Base-by-base conservation (phyloP, 352 stramenopile genomes). In the Elongisporangium anandrum region DNA sequence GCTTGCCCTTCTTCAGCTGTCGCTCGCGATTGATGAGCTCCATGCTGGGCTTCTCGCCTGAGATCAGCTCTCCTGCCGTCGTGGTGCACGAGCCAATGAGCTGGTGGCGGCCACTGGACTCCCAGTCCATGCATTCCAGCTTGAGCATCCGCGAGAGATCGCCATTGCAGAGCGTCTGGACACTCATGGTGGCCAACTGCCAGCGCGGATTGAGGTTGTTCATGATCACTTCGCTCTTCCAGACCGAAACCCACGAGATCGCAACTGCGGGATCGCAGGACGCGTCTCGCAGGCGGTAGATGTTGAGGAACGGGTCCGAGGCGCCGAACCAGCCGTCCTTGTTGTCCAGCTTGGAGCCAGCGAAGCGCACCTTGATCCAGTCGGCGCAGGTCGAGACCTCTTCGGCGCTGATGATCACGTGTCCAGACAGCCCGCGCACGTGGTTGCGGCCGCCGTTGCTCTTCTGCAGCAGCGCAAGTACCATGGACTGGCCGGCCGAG, bases 111-210 rank as follows among this genome's bases (percentile, higher is more conserved):
- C 81, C 81, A 50, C 63, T 92, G 20, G 77, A 75, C 56, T 92
- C 81, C 81, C 81, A 92, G 58, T 92, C 81, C 79, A 88, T 84
- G 52, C 79, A 89, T 53, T 89, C 81, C 41, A 92, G 73, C 60
- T 89, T 89, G 47, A 92, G 67, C 23, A 73, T 26, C 1, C 68
- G 56, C 16, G 76, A 74, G 17, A 88, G 47, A 50, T 92, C 61
- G 41, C 81, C 81, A 49, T 92, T 92, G 66, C 81, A 92, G 19
- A 92, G 64, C 17, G 66, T 66, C 22, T 85, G 81, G n/a, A 92
- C 73, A 50, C 73, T 79, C 15, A 92, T 59, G 23, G 77, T 87
- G 8, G 73, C 64, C 24, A 59, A 61, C n/a, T 63, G 72, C 81
- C 81, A 92, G 34, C 78, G 73, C 4, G 81, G 81, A 22, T 89